phyloP scores from a whole-genome alignment of 208 protist species.

The Crithidia sp. region DNA sequence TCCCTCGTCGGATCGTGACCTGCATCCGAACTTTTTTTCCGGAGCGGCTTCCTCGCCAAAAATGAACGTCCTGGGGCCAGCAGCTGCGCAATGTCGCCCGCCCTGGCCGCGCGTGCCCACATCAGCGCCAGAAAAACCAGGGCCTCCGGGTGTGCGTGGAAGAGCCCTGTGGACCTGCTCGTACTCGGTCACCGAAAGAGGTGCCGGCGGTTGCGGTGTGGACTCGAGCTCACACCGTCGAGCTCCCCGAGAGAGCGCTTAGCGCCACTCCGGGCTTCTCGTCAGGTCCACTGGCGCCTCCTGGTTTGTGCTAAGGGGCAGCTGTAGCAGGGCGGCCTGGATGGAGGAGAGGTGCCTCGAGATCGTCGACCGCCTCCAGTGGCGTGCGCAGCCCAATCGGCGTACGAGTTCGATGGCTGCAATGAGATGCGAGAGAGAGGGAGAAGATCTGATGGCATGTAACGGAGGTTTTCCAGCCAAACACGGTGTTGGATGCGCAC shows the following conservation, averaged over 20 bases:
- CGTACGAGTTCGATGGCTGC: not conserved
- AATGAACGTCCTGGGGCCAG: not conserved
- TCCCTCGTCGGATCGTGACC: no score
- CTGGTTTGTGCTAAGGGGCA: constrained; percentile 4
- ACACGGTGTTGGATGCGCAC: not conserved
- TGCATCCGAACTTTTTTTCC: no score
- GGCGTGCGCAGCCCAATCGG: not conserved
- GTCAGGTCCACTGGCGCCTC: not conserved
- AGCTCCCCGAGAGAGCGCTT: not conserved
- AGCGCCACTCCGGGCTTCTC: not conserved
- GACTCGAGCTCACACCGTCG: not conserved
- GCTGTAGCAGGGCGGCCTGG: constrained; percentile 1
- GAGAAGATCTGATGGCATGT: not conserved
- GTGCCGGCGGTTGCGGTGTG: not conserved
- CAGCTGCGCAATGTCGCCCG: not conserved
- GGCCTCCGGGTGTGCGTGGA: not conserved
- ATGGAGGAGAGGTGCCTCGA: not conserved
- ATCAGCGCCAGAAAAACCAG: not conserved
- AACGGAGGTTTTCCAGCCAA: not conserved
- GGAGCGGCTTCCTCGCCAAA: no score
- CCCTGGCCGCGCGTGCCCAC: not conserved
- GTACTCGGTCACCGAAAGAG: not conserved
- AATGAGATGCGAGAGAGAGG: not conserved
- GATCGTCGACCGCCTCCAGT: not conserved
- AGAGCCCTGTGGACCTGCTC: not conserved